phyloP scores from a whole-genome alignment of 768 basidiomycete species.

The Daedaleopsis nitida region DNA sequence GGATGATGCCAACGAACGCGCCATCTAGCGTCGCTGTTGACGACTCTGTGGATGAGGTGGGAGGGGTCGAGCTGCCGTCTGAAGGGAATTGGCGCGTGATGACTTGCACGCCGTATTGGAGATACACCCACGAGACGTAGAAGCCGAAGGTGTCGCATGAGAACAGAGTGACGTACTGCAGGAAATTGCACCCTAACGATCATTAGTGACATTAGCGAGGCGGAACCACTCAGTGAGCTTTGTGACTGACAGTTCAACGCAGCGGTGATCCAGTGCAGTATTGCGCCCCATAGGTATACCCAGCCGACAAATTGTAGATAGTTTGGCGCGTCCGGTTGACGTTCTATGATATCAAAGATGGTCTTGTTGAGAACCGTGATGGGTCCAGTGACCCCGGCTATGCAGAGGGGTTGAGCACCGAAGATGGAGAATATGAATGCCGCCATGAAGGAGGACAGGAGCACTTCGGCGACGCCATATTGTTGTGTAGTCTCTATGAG shows the following conservation, averaged over 20 bases:
- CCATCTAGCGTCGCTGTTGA: conserved; percentile 43
- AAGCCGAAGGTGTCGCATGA: conserved; percentile 93
- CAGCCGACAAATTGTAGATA: conserved; percentile 90
- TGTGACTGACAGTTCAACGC: conserved; percentile 64
- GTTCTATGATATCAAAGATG: conserved; percentile 73
- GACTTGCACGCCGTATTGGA: conserved; percentile 89
- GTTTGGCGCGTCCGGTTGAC: conserved; percentile 57
- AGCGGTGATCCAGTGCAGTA: conserved; percentile 83
- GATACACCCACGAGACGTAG: conserved; percentile 88
- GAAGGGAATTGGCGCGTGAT: conserved; percentile 69
- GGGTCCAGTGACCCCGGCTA: conserved; percentile 90
- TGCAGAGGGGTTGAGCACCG: conserved; percentile 88
- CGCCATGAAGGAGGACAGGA: conserved; percentile 85
- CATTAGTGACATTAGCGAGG: conserved; percentile 8
- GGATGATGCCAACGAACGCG: conserved; percentile 64
- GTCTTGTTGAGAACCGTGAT: conserved; percentile 94
- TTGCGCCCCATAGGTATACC: conserved; percentile 91
- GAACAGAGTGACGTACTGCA: conserved; percentile 86
- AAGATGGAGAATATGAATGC: conserved; percentile 86
- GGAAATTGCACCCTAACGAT: conserved; percentile 73
- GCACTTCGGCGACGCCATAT: conserved; percentile 88
- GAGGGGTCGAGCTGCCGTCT: neutral
- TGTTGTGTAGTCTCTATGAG: conserved; percentile 88
- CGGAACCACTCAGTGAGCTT: neutral
- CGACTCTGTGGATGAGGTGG: conserved; percentile 18